These are phyloP conservation scores for Thinopyrum elongatum DNA, from an alignment of 176 grass and related monocot genomes.

Conservation along the genomic window DNA sequence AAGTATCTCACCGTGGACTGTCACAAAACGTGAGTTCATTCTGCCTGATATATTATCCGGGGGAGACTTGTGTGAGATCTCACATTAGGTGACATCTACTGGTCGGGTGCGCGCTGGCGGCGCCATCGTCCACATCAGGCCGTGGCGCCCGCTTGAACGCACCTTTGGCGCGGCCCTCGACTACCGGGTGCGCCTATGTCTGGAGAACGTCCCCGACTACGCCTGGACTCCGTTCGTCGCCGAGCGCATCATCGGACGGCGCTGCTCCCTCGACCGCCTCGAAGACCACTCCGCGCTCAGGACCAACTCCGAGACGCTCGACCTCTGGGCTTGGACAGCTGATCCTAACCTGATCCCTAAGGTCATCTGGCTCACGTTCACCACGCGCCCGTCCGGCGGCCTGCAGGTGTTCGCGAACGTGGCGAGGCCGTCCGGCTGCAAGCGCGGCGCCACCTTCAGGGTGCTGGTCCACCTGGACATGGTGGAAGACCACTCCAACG, in stretches of 20 bases:
- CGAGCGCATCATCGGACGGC: not conserved
- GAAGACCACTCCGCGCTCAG: no score
- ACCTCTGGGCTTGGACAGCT: not conserved
- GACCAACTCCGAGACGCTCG: no score
- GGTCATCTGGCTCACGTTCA: not conserved
- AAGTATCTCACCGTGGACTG: no score
- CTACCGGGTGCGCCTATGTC: not conserved
- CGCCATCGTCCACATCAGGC: not conserved
- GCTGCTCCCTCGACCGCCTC: not conserved
- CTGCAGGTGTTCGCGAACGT: not conserved
- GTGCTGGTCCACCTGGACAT: not conserved
- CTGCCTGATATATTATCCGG: no score
- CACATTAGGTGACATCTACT: no score
- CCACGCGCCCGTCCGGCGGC: no score
- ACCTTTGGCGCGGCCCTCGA: fast-evolving
- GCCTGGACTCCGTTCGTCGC: not conserved
- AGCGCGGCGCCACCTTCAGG: not conserved
- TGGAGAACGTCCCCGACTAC: not conserved
- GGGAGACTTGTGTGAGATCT: no score
- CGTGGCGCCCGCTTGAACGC: not conserved
- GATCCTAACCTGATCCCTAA: not conserved
- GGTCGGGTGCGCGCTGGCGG: not conserved
- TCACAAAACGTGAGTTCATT: no score
- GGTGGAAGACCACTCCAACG: not conserved
- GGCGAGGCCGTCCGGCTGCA: not conserved